Base-by-base conservation (phyloP, 2,329 filamentous ascomycete genomes). In the Hyphodiscus sp. region DNA sequence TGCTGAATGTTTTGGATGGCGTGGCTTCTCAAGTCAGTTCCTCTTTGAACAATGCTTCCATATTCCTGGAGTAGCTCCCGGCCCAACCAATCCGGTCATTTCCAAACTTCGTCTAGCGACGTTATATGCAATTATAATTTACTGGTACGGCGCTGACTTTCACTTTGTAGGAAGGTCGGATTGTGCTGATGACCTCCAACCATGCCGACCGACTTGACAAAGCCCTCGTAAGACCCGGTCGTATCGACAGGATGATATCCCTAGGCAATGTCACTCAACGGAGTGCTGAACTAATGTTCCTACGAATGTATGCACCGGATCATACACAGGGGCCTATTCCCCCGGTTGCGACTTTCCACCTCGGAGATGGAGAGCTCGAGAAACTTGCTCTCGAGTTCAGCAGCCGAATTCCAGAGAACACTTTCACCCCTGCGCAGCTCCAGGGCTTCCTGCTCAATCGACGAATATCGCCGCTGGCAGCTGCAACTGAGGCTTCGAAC, bases 181-280 rank as follows among this genome's bases (percentile, higher is more conserved):
- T 86, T 13, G 91, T 97, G 70, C 96, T 97, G 76, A 96, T 96
- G 92, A 92, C 91, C 62, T 96, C 91, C 62, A 96, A 96, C 77
- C 87, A 91, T 69, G 91, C 91, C 61, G 91, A 96, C 71, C 96
- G 91, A 8, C 80, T 96, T 60, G 91, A 96, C 69, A 91, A 91
- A 10, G 91, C 91, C 23, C 79, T 96, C 55, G 81, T 96, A 57
- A 89, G 92, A 65, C 91, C 91, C 20, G 91, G 91, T 61, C 91
- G 92, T 75, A 80, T 97, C 51, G 92, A 97, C 73, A 33, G 29
- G 67, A 96, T 96, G 80, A 96, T 97, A 61, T 83, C 87, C 50
- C 84, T 96, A 44, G 91, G 91, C 41, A 86, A 95, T 69, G 90
- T 82, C 85, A 59, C 67, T 70, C 44, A 68, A 58, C n/a, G 59